These are phyloP conservation scores for Lactarius vividus DNA, from an alignment of 768 basidiomycete genomes.

Conservation along the genomic window DNA sequence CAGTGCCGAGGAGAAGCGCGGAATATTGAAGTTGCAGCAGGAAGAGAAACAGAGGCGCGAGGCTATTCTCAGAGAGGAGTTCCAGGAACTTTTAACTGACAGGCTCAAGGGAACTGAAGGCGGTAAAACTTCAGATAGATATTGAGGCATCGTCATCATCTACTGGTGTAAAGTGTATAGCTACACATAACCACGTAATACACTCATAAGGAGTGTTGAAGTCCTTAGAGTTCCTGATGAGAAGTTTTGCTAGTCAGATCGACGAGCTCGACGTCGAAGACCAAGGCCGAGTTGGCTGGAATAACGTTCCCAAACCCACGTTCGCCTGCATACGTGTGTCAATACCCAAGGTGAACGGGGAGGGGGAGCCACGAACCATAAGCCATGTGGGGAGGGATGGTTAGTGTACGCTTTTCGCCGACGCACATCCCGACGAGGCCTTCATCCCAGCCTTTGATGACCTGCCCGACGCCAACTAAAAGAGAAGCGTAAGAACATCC, in stretches of 20 bases:
- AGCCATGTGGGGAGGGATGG: conserved; percentile 74
- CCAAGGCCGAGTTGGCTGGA: conserved; percentile 72
- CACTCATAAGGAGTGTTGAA: neutral
- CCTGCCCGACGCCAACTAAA: conserved; percentile 74
- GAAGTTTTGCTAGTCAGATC: conserved; percentile 46
- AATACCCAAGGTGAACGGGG: neutral
- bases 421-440: conserved; percentile 84
- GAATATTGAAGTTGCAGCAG: conserved; percentile 89
- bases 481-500: conserved; percentile 1
- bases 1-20: conserved; percentile 96
- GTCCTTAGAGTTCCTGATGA: conserved; percentile 50
- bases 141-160: neutral
- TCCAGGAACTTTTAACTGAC: conserved; percentile 78
- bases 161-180: neutral
- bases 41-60: conserved; percentile 94
- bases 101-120: conserved; percentile 55
- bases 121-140: conserved; percentile 26
- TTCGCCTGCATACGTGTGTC: conserved; percentile 44
- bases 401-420: conserved; percentile 83
- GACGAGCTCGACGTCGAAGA: conserved; percentile 87
- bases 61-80: conserved; percentile 83
- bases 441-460: conserved; percentile 84
- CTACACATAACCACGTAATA: neutral
- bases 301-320: conserved; percentile 78
- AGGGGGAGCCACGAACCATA: conserved; percentile 61